phyloP scores from a whole-genome alignment of 2,329 filamentous ascomycete genomes.

The Talaromyces marneffei region DNA sequence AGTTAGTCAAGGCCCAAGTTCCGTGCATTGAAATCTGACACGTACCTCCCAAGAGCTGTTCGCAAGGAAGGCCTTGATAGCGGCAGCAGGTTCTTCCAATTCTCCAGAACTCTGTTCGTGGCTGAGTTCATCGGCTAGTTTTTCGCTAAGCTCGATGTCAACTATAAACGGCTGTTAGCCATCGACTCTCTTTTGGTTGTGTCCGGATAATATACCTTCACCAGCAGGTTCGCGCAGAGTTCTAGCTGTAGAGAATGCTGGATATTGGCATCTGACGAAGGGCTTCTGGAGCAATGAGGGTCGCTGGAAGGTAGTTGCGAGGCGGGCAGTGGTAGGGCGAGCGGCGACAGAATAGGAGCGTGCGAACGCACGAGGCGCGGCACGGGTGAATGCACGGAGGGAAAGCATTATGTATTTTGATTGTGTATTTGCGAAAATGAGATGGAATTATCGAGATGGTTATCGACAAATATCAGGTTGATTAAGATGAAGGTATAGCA shows the following conservation, averaged over 20 bases:
- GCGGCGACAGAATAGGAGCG: constrained; percentile 51
- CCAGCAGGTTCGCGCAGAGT: constrained; percentile 40
- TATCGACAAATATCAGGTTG: not conserved
- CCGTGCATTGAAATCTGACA: not conserved
- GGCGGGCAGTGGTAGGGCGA: constrained; percentile 42
- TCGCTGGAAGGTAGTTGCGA: constrained; percentile 43
- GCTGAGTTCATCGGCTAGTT: constrained; percentile 76
- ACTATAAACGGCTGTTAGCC: constrained; percentile 32
- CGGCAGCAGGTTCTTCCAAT: constrained; percentile 70
- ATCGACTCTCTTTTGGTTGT: not conserved
- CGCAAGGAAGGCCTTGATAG: constrained; percentile 86
- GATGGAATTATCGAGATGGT: not conserved
- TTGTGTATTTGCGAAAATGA: not conserved
- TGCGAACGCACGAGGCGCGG: constrained; percentile 59
- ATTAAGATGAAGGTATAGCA: not conserved
- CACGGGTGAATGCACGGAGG: constrained; percentile 59
- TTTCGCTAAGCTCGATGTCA: constrained; percentile 75
- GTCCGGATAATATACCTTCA: constrained; percentile 32
- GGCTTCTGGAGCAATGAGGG: constrained; percentile 37
- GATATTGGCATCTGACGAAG: constrained; percentile 22
- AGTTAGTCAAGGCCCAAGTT: not conserved
- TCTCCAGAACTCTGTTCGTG: constrained; percentile 79
- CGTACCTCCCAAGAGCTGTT: constrained; percentile 73
- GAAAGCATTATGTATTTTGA: constrained; percentile 57
- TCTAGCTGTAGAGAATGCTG: constrained; percentile 44